These are phyloP conservation scores for Solanum microdontum DNA, from an alignment of 257 asterid genomes.

Conservation along the genomic window DNA sequence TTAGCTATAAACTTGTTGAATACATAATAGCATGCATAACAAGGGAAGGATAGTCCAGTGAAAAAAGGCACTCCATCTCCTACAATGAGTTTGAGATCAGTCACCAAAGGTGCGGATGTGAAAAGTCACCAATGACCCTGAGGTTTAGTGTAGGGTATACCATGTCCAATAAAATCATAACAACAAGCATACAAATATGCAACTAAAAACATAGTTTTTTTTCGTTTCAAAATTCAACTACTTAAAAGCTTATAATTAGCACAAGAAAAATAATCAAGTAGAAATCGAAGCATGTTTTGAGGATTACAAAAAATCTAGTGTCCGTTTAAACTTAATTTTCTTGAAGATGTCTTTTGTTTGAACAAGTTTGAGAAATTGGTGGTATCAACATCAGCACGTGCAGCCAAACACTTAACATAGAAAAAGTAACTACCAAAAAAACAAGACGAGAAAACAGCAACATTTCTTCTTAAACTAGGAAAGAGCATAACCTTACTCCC, in stretches of 20 bases:
- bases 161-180: background rate
- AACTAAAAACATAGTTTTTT: background rate
- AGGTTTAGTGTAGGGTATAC: background rate
- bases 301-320: background rate
- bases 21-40: background rate
- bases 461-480: background rate
- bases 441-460: background rate
- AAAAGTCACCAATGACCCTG: background rate
- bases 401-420: background rate
- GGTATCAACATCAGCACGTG: background rate
- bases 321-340: background rate
- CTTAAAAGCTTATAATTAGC: background rate
- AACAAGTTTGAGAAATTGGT: background rate
- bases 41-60: background rate
- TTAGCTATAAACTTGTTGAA: background rate
- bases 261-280: background rate
- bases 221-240: background rate
- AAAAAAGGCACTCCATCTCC: background rate
- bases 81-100: background rate
- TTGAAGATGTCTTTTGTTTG: background rate
- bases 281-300: background rate
- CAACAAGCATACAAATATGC: background rate
- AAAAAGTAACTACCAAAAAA: background rate
- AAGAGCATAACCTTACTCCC: conserved; percentile 72
- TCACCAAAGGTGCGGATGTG: background rate